phyloP scores from a whole-genome alignment of 1,139 yeast species.

The Insectozyma bohioensis region DNA sequence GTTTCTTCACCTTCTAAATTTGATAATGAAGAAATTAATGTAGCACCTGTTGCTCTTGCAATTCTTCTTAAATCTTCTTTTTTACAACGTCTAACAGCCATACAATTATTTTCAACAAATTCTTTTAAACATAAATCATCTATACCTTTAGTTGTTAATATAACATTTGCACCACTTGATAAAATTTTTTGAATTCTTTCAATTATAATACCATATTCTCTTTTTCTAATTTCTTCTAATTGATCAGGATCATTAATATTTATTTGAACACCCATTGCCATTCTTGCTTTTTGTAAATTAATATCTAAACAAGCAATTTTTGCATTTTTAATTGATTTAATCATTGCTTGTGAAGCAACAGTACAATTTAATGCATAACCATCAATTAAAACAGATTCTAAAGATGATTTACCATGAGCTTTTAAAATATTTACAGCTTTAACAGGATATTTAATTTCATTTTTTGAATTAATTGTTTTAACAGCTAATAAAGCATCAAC shows the following conservation, averaged over 20 bases:
- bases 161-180: slow-evolving; percentile 93
- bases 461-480: slow-evolving; percentile 83
- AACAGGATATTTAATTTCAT: slow-evolving; percentile 91
- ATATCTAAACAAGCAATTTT: slow-evolving; percentile 93
- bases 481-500: slow-evolving; percentile 97
- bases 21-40: slow-evolving; percentile 81
- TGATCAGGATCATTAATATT: slow-evolving; percentile 97
- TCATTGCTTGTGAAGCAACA: slow-evolving; percentile 97
- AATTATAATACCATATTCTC: slow-evolving; percentile 88
- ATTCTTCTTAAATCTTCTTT: slow-evolving; percentile 96
- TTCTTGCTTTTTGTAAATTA: slow-evolving; percentile 91
- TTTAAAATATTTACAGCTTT: slow-evolving; percentile 95
- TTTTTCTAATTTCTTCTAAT: slow-evolving; percentile 89
- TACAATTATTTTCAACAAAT: slow-evolving; percentile 92
- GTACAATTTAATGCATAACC: slow-evolving; percentile 98
- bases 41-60: slow-evolving; percentile 98
- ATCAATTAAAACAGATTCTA: slow-evolving; percentile 80
- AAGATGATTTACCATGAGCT: slow-evolving; percentile 93
- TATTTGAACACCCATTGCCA: slow-evolving; percentile 98
- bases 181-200: slow-evolving; percentile 88
- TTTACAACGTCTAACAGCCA: slow-evolving; percentile 98
- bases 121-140: slow-evolving; percentile 95
- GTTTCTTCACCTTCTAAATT: slow-evolving; percentile 98
- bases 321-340: slow-evolving; percentile 67
- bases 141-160: slow-evolving; percentile 95